phyloP scores from a whole-genome alignment of 768 basidiomycete species.

The Pholiota microspora region DNA sequence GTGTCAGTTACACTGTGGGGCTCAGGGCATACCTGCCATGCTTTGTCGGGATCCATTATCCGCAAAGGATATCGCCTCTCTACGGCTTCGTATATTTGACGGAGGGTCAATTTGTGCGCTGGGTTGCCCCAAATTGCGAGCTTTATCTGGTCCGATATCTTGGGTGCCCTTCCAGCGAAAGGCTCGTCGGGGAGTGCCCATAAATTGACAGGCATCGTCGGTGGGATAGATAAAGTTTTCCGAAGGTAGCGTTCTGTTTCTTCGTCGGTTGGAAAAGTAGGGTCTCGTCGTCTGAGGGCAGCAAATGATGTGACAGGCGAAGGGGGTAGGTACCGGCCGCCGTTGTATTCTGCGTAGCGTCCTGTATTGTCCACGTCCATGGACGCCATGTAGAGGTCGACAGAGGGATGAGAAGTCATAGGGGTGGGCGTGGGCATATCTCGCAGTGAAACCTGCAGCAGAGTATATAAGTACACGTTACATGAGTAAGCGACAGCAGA shows the following conservation, averaged over 20 bases:
- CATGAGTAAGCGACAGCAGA: not conserved
- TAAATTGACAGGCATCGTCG: slow-evolving; percentile 12
- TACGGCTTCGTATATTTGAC: slow-evolving; percentile 12
- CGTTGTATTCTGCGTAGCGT: not conserved
- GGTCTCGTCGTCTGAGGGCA: not conserved
- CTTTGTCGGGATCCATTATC: slow-evolving; percentile 5
- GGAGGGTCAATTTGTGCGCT: slow-evolving; percentile 7
- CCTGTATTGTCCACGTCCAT: no score
- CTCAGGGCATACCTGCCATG: slow-evolving; percentile 9
- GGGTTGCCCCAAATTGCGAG: slow-evolving; percentile 17
- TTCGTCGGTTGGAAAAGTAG: slow-evolving; percentile 5
- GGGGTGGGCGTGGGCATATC: not conserved
- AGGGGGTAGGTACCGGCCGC: not conserved
- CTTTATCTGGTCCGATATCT: slow-evolving; percentile 8
- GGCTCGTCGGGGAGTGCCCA: slow-evolving; percentile 12
- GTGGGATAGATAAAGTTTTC: slow-evolving; percentile 10
- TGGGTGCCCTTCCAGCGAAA: slow-evolving; percentile 1
- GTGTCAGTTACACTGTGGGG: no score
- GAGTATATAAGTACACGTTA: not conserved
- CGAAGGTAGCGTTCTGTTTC: slow-evolving; percentile 21
- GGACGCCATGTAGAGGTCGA: not conserved
- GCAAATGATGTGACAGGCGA: not conserved
- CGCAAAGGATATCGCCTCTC: slow-evolving; percentile 9
- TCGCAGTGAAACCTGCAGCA: not conserved
- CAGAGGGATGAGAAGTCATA: not conserved